These are phyloP conservation scores for Pythium phragmitis DNA, from an alignment of 352 stramenopile species.

Conservation along the genomic window DNA sequence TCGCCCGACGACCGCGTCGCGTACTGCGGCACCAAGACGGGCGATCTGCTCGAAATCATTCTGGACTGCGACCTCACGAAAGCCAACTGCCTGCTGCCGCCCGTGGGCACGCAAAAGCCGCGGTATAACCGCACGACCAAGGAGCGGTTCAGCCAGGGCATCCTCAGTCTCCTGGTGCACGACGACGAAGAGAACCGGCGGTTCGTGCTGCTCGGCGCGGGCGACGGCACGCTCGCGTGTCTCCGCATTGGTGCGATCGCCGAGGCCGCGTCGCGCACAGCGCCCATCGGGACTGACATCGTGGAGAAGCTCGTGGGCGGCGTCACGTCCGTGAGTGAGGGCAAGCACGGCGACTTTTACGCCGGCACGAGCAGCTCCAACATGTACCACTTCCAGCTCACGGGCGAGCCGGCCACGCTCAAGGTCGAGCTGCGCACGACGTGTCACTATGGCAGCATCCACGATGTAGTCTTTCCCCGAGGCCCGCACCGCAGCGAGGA, in stretches of 20 bases:
- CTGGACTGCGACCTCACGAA: constrained; percentile 95
- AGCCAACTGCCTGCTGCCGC: constrained; percentile 71
- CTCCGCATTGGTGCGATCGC: constrained; percentile 74
- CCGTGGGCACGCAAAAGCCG: constrained; percentile 76
- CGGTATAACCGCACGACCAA: constrained; percentile 90
- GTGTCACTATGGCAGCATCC: constrained; percentile 91
- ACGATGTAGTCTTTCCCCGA: constrained; percentile 93
- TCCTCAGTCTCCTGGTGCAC: constrained; percentile 85
- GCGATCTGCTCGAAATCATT: constrained; percentile 94
- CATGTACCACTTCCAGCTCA: constrained; percentile 89
- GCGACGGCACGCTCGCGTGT: constrained; percentile 90
- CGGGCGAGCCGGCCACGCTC: constrained; percentile 17
- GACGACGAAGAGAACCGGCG: constrained; percentile 88
- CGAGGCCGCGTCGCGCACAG: constrained; percentile 56
- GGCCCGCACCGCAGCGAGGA: constrained; percentile 39
- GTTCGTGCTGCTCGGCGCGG: constrained; percentile 88
- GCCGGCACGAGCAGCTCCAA: constrained; percentile 94
- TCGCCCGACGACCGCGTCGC: constrained; percentile 91
- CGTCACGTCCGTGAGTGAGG: constrained; percentile 89
- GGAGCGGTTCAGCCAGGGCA: constrained; percentile 92
- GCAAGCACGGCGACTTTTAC: constrained; percentile 85
- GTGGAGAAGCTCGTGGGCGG: constrained; percentile 89
- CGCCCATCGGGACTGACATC: constrained; percentile 60
- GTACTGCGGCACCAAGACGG: constrained; percentile 95
- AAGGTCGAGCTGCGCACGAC: constrained; percentile 79